Percentiles rank a stretch among this genome's conserved stretches.
Evolutionary conservation across 768 basidiomycete genomes (phyloP).

Genomic region (Glaciozyma martinii): DNA sequence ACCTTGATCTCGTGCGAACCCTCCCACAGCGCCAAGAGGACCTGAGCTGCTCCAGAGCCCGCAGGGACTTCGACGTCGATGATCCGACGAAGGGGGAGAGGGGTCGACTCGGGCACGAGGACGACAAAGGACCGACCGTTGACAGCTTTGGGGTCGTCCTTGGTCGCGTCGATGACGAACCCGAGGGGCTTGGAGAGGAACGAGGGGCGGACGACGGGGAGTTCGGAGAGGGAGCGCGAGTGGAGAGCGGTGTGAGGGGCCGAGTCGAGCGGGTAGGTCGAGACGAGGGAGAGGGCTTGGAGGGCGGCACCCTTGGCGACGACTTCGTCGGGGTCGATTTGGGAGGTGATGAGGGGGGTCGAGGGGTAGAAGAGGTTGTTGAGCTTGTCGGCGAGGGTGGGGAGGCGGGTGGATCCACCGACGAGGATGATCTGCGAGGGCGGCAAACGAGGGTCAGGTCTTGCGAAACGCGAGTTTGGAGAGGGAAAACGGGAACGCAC

Average conservation of each 20-base stretch:
- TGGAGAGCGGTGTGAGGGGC: slow-evolving; percentile 18
- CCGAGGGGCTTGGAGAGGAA: slow-evolving; percentile 39
- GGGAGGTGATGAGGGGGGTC: slow-evolving; percentile 39
- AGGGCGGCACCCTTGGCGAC: slow-evolving; percentile 43
- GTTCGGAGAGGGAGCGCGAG: slow-evolving; percentile 24
- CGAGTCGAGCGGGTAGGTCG: slow-evolving; percentile 15
- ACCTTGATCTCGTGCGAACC: slow-evolving; percentile 35
- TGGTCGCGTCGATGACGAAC: slow-evolving; percentile 36
- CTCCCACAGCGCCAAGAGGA: slow-evolving; percentile 33
- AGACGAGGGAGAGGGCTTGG: slow-evolving; percentile 18
- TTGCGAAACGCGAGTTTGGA: not conserved
- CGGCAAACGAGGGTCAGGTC: not conserved
- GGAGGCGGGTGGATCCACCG: slow-evolving; percentile 43
- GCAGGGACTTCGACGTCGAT: slow-evolving; percentile 40
- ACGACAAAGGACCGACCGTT: slow-evolving; percentile 31
- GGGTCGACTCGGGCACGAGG: slow-evolving; percentile 34
- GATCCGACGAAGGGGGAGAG: slow-evolving; percentile 42
- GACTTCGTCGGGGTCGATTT: slow-evolving; percentile 44
- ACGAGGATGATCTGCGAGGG: slow-evolving; percentile 41
- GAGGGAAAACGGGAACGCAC: slow-evolving; percentile 19
- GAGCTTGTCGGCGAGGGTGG: slow-evolving; percentile 41
- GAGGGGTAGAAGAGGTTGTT: slow-evolving; percentile 39
- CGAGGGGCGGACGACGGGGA: slow-evolving; percentile 33
- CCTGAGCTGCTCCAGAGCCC: slow-evolving; percentile 35
- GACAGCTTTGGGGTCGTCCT: slow-evolving; percentile 18